Percentiles rank a stretch among this genome's conserved stretches.
Evolutionary conservation across 2,329 filamentous ascomycete genomes (phyloP).

Genomic region (Onygena corvina): DNA sequence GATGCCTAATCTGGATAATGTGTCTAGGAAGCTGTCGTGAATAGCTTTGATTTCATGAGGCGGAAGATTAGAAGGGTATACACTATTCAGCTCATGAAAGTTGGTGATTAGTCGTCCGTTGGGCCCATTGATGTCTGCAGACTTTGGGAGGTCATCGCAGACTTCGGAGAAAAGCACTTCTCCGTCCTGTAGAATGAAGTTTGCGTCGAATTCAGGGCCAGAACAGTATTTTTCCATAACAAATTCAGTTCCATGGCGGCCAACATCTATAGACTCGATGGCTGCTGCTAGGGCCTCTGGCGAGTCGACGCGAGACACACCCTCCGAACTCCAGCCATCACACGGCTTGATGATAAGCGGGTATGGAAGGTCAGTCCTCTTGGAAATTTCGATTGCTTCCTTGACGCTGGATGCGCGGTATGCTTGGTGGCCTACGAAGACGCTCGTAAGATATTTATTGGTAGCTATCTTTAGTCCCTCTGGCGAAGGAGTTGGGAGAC

Average conservation of each 20-base stretch:
- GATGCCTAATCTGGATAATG: neutral
- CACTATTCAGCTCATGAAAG: neutral
- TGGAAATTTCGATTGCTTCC: neutral
- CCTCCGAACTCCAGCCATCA: slow-evolving; percentile 24
- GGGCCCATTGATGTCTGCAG: neutral
- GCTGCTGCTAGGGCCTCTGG: neutral
- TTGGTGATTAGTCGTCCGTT: neutral
- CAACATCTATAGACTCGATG: neutral
- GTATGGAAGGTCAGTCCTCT: slow-evolving; percentile 10
- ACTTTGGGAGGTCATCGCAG: slow-evolving; percentile 31
- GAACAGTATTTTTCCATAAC: slow-evolving; percentile 32
- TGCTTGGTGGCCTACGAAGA: neutral
- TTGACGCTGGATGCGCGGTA: neutral
- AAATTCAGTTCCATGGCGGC: slow-evolving; percentile 16
- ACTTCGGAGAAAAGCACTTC: slow-evolving; percentile 33
- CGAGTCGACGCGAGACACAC: slow-evolving; percentile 18
- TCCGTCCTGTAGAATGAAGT: slow-evolving; percentile 31
- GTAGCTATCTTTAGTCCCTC: neutral
- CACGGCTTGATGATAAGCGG: slow-evolving; percentile 32
- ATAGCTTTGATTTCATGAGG: neutral
- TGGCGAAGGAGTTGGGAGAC: neutral
- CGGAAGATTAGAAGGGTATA: neutral
- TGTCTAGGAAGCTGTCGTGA: neutral
- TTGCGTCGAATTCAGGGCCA: slow-evolving; percentile 35
- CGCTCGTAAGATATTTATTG: slow-evolving; percentile 8